Base-by-base conservation (phyloP, 2,329 filamentous ascomycete species). In the Ophiostoma australiae region DNA sequence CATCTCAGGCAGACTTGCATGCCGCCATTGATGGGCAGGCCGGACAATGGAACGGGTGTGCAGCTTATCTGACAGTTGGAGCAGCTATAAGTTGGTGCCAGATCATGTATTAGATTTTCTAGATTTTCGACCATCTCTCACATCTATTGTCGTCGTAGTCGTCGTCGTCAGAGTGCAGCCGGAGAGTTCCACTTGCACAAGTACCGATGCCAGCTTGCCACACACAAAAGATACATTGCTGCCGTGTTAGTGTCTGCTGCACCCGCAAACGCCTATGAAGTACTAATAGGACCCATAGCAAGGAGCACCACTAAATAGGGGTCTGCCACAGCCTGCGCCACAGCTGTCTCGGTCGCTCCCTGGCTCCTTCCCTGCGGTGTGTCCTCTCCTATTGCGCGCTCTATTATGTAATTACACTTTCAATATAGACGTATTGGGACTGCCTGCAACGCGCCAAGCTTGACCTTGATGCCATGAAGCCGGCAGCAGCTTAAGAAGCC, bases 381-480 rank as follows among this genome's bases (percentile, higher is more conserved):
- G 31, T 65, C 31, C 58, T 65, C 61, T 37, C 61, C 61, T 65
- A 65, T 65, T 65, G 17, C 61, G 52, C 52, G 27, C 27, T 33
- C 58, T 31, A 65, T 65, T 65, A 65, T 65, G 61, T 65, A 65
- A 65, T 65, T 65, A 65, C 33, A 65, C 33, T 35, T 37, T 37
- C 33, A 15, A 37, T 37, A 63, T 63, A 13, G 13, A 31, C 23
- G 33, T 63, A 33, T 27, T 63, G 15, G 27, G 58, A 31, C 52
- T 58, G 31, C 27, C 61, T 37, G 20, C 11, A 37, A 67, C 66
- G 66, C 66, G 66, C 66, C 66, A 67, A 67, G 66, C 66, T 67
- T 20, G 37, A 48, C 17, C n/a, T 67, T 44, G 37, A 27, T 48
- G 65, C 20, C 65, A 65, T 39, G 13, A 31, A 37, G n/a, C 31